Evolutionary conservation across 2,329 filamentous ascomycete species (phyloP).

Genomic region (Aspergillus fumigatiaffinis): DNA sequence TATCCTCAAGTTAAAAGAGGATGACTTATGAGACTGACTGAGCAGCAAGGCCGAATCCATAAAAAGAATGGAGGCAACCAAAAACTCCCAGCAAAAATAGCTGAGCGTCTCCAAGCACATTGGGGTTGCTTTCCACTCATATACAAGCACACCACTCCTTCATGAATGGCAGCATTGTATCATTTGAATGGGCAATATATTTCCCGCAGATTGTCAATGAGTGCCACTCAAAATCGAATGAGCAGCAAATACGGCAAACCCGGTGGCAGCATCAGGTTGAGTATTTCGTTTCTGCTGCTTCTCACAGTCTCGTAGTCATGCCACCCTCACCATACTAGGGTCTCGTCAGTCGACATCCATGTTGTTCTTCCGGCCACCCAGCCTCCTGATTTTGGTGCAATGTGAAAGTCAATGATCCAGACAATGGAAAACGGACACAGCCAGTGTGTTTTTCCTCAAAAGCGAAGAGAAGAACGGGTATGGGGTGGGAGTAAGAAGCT

Average conservation of each 20-base stretch:
- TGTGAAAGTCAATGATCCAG: not conserved
- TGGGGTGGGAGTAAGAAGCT: not conserved
- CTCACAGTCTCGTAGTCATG: constrained; percentile 10
- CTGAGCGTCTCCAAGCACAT: not conserved
- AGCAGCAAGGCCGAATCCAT: constrained; percentile 7
- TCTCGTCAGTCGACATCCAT: constrained; percentile 8
- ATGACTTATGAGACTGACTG: not conserved
- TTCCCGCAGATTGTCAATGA: not conserved
- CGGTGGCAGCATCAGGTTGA: not conserved
- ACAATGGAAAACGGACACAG: not conserved
- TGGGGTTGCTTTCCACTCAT: not conserved
- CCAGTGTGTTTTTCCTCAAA: not conserved
- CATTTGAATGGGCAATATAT: not conserved
- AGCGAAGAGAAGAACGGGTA: not conserved
- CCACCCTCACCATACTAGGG: constrained; percentile 5
- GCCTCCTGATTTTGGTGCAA: constrained; percentile 16
- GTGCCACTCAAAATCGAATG: not conserved
- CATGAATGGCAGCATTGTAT: not conserved
- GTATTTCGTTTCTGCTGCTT: not conserved
- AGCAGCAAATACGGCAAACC: not conserved
- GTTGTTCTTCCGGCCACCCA: constrained; percentile 22
- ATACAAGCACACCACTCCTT: not conserved
- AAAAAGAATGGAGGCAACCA: not conserved
- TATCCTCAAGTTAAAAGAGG: not conserved
- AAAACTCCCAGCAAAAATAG: constrained; percentile 1